phyloP scores from a whole-genome alignment of 306 rosid species.

The Urtica urens region DNA sequence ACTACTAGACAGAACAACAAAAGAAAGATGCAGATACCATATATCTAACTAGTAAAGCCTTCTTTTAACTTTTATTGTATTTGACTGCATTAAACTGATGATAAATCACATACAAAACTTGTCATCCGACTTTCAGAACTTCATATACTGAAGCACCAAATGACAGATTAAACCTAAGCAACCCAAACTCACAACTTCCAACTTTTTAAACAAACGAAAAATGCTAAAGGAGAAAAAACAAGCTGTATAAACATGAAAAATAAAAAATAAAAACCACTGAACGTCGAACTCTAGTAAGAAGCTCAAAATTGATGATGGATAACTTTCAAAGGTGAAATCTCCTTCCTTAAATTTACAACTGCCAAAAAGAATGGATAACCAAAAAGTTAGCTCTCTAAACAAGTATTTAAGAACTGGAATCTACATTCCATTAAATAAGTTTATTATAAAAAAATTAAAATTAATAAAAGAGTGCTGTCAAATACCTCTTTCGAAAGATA shows the following conservation, averaged over 20 bases:
- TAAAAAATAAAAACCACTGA: neutral
- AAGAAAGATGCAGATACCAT: too few relatives aligned
- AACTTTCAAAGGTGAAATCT: conserved; percentile 9
- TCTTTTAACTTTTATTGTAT: neutral
- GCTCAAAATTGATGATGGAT: conserved; percentile 19
- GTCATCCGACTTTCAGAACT: neutral
- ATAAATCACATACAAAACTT: conserved; percentile 3
- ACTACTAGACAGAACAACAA: too few relatives aligned
- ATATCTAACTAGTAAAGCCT: too few relatives aligned
- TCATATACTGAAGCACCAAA: neutral
- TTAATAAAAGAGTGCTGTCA: conserved; percentile 2
- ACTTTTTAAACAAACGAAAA: neutral
- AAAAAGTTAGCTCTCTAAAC: conserved; percentile 14
- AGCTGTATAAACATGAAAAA: too few relatives aligned
- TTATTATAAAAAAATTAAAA: too few relatives aligned
- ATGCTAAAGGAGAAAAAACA: neutral
- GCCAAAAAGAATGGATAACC: neutral
- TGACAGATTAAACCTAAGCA: neutral
- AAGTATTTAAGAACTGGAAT: conserved; percentile 12
- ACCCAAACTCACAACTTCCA: neutral
- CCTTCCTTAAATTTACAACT: conserved; percentile 34
- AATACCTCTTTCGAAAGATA: conserved; percentile 35
- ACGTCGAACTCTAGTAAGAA: conserved; percentile 13
- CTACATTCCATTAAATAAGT: too few relatives aligned
- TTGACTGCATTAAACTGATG: neutral